These are phyloP conservation scores for Fusarium liriodendri DNA, from an alignment of 2,329 filamentous ascomycete genomes.

Conservation along the genomic window DNA sequence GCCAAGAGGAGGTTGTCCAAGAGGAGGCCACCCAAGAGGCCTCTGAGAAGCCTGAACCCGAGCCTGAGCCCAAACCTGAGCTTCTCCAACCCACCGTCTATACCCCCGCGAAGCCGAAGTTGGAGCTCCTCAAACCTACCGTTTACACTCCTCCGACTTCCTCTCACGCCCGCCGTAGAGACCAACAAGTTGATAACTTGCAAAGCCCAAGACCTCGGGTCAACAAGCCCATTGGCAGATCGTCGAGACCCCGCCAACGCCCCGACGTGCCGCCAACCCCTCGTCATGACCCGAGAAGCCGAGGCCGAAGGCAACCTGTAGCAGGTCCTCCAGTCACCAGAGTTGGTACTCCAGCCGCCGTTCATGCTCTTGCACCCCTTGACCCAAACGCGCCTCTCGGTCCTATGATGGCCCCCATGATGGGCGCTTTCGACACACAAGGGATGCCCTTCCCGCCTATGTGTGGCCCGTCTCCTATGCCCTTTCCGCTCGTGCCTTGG, in stretches of 20 bases:
- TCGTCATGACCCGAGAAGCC: conserved; percentile 19
- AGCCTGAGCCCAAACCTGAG: background rate
- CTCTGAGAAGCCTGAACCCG: background rate
- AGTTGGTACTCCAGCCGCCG: background rate
- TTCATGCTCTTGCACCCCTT: background rate
- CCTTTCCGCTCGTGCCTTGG: conserved; percentile 19
- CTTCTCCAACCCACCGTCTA: conserved; percentile 25
- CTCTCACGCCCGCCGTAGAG: background rate
- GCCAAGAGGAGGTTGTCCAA: background rate
- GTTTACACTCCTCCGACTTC: conserved; percentile 31
- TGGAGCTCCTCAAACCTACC: conserved; percentile 19
- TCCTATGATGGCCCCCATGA: background rate
- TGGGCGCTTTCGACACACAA: background rate
- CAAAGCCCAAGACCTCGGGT: background rate
- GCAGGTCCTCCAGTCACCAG: background rate
- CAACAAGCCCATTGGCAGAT: background rate
- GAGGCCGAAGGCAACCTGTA: background rate
- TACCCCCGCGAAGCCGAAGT: conserved; percentile 14
- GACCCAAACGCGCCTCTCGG: background rate
- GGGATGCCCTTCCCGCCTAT: background rate
- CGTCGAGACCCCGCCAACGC: background rate
- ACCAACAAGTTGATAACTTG: background rate
- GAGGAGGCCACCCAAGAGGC: background rate
- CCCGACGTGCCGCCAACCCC: conserved; percentile 27
- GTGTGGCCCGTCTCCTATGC: conserved; percentile 10